phyloP scores from a whole-genome alignment of 225 moss, liverwort and hornwort species.

The Sphagnum tenellum region DNA sequence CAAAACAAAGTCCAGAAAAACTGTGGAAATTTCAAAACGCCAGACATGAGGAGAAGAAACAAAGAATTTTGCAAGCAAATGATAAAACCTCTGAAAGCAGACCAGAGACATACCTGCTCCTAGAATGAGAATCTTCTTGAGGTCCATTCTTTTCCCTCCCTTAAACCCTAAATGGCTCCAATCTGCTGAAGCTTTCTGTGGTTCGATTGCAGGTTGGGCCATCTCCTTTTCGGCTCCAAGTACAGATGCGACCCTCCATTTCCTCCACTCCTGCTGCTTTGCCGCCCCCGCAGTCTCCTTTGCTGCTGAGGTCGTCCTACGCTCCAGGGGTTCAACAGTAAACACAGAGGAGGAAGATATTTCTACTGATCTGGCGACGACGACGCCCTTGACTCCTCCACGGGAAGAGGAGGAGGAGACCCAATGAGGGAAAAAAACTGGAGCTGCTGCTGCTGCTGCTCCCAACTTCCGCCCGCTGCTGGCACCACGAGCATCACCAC shows the following conservation, averaged over 20 bases:
- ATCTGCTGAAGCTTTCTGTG: constrained; percentile 36
- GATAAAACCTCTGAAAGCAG: background rate
- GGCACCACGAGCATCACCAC: no score
- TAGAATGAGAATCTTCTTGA: constrained; percentile 83
- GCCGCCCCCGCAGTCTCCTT: constrained; percentile 6
- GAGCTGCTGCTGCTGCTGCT: no score
- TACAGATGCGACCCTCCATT: constrained; percentile 67
- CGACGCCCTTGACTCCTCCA: no score
- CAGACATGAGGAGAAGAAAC: background rate
- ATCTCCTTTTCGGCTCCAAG: constrained; percentile 59
- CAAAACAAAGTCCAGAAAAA: background rate
- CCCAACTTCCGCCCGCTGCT: no score
- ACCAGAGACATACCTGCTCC: constrained; percentile 46
- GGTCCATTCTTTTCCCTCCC: constrained; percentile 74
- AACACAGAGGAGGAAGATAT: no score
- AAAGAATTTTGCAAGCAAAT: background rate
- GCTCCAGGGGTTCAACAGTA: no score
- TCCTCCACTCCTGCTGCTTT: constrained; percentile 18
- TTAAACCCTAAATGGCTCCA: constrained; percentile 42
- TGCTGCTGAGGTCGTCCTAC: no score
- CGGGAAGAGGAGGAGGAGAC: no score
- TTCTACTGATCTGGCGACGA: no score
- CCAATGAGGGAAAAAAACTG: no score
- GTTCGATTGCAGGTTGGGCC: constrained; percentile 9
- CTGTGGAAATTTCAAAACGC: background rate